A percentile compares a stretch with the other conserved stretches of the same genome.
Conservation (phyloP, 805 yeast species). For the Dipodascopsis uninucleata region DNA sequence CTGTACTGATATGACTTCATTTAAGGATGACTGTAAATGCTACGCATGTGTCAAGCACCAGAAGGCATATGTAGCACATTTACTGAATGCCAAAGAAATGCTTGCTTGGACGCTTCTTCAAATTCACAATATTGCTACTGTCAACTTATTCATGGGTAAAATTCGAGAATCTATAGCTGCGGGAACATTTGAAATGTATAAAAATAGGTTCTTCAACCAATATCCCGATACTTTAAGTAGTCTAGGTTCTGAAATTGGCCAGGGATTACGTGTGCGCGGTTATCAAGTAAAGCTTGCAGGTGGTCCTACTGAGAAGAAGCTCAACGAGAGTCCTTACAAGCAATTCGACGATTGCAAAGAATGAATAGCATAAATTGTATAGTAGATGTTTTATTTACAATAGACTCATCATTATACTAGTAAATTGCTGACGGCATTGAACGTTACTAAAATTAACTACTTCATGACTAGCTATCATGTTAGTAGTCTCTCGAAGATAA, state of each 20-base stretch:
- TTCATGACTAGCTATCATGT: too few species aligned
- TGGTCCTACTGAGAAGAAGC: conserved; percentile 11
- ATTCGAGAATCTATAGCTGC: conserved; percentile 33
- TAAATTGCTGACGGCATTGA: too few species aligned
- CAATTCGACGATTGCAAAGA: too few species aligned
- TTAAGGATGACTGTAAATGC: conserved; percentile 30
- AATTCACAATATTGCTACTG: conserved; percentile 38
- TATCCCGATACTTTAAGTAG: conserved; percentile 13
- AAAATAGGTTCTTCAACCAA: conserved; percentile 8
- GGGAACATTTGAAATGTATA: conserved; percentile 34
- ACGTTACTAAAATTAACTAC: too few species aligned
- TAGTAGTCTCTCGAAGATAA: too few species aligned
- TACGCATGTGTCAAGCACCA: conserved; percentile 32
- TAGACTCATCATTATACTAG: too few species aligned
- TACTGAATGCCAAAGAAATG: conserved; percentile 43
- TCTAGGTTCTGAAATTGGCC: conserved; percentile 4
- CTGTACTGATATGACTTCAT: conserved; percentile 33
- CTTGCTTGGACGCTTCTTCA: conserved; percentile 43
- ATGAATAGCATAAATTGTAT: too few species aligned
- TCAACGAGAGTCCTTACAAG: conserved; percentile 18
- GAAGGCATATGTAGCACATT: conserved; percentile 43
- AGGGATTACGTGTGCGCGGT: conserved; percentile 26
- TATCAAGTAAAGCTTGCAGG: conserved; percentile 25
- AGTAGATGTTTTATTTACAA: too few species aligned
- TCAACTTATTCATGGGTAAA: conserved; percentile 34